Percentiles rank a stretch among this genome's conserved stretches.
These are phyloP conservation scores for Coemansia nantahalensis DNA, from an alignment of 192 early-diverging fungal species.

Conservation along the genomic window DNA sequence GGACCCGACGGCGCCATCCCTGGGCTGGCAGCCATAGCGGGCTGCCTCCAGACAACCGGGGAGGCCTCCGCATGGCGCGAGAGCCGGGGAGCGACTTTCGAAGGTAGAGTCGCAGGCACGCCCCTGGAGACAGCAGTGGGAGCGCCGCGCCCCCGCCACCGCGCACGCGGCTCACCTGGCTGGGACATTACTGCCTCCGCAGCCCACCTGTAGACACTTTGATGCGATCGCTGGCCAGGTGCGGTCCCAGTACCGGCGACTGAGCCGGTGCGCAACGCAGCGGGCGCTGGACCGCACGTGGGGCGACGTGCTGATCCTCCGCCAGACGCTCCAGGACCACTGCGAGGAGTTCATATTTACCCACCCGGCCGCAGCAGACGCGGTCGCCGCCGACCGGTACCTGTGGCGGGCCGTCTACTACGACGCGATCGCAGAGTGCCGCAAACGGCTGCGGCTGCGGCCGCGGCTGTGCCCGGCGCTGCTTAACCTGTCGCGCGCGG, in stretches of 20 bases:
- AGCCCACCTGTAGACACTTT: slow-evolving; percentile 16
- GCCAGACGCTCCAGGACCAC: slow-evolving; percentile 26
- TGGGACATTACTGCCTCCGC: too few relatives aligned
- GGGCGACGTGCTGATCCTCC: slow-evolving; percentile 39
- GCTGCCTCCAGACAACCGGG: too few relatives aligned
- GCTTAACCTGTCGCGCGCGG: slow-evolving; percentile 26
- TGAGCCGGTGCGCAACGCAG: slow-evolving; percentile 21
- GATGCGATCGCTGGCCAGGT: slow-evolving; percentile 17
- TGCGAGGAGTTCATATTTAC: slow-evolving; percentile 33
- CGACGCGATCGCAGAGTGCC: slow-evolving; percentile 43
- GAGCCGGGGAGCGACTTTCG: too few relatives aligned
- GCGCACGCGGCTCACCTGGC: too few relatives aligned
- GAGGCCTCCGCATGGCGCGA: too few relatives aligned
- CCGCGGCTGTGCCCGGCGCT: slow-evolving; percentile 26
- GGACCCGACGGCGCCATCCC: too few relatives aligned
- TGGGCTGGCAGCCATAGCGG: too few relatives aligned
- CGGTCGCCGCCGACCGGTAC: slow-evolving; percentile 17
- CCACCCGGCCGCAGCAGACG: slow-evolving; percentile 16
- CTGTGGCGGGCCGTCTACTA: slow-evolving; percentile 41
- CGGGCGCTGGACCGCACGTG: slow-evolving; percentile 29
- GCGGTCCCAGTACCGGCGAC: slow-evolving; percentile 16
- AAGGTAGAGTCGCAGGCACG: too few relatives aligned
- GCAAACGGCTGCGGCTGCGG: slow-evolving; percentile 32
- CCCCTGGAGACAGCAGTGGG: too few relatives aligned
- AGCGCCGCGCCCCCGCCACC: too few relatives aligned